Evolutionary conservation across 495 filamentous ascomycete species (phyloP).

Genomic region (Acidomyces sp.): DNA sequence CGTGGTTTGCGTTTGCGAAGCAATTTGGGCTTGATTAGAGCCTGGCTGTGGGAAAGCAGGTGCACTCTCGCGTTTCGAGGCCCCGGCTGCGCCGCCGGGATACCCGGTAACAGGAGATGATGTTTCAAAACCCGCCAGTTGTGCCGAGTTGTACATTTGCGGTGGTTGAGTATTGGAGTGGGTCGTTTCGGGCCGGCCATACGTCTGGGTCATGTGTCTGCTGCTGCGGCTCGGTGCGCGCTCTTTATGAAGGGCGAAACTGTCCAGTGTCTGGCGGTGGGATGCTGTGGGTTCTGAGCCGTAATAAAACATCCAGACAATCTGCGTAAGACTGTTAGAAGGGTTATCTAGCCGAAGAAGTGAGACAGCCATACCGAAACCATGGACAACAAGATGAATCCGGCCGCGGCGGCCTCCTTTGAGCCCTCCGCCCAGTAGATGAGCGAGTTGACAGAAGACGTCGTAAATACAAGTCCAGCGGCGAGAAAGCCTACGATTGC

Average conservation of each 20-base stretch:
- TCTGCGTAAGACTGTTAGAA: slow-evolving; percentile 37
- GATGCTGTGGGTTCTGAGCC: slow-evolving; percentile 81
- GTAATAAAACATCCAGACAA: slow-evolving; percentile 98
- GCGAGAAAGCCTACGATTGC: slow-evolving; percentile 82
- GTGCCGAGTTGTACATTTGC: slow-evolving; percentile 94
- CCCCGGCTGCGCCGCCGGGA: slow-evolving; percentile 49
- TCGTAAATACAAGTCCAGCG: slow-evolving; percentile 68
- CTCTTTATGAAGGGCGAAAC: slow-evolving; percentile 88
- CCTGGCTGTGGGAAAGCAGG: slow-evolving; percentile 29
- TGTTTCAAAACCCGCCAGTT: slow-evolving; percentile 91
- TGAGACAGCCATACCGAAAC: slow-evolving; percentile 49
- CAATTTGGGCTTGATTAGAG: slow-evolving; percentile 12
- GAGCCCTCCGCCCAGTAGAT: slow-evolving; percentile 58
- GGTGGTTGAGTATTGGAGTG: slow-evolving; percentile 54
- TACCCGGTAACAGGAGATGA: slow-evolving; percentile 79
- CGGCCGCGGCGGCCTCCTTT: slow-evolving; percentile 77
- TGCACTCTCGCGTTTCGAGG: slow-evolving; percentile 24
- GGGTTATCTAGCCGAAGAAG: background rate
- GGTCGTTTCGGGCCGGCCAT: slow-evolving; percentile 67
- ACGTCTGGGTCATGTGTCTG: slow-evolving; percentile 50
- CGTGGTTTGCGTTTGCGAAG: slow-evolving; percentile 2
- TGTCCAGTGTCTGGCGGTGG: slow-evolving; percentile 85
- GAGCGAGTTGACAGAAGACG: slow-evolving; percentile 67
- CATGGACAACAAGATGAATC: slow-evolving; percentile 92
- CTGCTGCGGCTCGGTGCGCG: slow-evolving; percentile 40